phyloP scores from a whole-genome alignment of 179 eudicot genomes.

The Beta macrorhiza region DNA sequence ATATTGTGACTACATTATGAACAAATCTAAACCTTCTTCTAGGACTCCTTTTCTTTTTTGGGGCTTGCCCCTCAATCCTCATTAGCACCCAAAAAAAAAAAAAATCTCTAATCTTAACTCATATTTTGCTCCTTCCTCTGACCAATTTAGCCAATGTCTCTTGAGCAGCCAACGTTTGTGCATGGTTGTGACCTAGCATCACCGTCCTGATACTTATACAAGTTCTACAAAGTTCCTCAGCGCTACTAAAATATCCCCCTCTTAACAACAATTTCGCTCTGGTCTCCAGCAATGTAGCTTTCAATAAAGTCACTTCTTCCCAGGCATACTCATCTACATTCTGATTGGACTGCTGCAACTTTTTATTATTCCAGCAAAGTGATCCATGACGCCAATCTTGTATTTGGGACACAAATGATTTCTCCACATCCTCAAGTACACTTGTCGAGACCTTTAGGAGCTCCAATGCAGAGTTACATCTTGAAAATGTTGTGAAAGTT shows the following conservation, averaged over 20 bases:
- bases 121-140: slow-evolving; percentile 74
- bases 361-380: slow-evolving; percentile 79
- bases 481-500: slow-evolving; percentile 67
- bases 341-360: slow-evolving; percentile 39
- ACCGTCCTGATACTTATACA: slow-evolving; percentile 91
- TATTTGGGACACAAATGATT: slow-evolving; percentile 75
- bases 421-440: slow-evolving; percentile 82
- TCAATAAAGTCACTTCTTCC: slow-evolving; percentile 85
- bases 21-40: slow-evolving; percentile 1
- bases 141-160: slow-evolving; percentile 87
- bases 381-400: slow-evolving; percentile 76
- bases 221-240: slow-evolving; percentile 83
- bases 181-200: slow-evolving; percentile 82
- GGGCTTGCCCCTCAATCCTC: no score
- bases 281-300: slow-evolving; percentile 79
- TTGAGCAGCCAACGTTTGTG: slow-evolving; percentile 82
- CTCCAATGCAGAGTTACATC: slow-evolving; percentile 79
- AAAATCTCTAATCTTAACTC: background rate
- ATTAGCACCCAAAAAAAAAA: no score
- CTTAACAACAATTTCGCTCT: slow-evolving; percentile 73
- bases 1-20: background rate
- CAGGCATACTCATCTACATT: slow-evolving; percentile 84
- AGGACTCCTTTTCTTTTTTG: background rate
- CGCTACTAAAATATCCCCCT: slow-evolving; percentile 81
- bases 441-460: slow-evolving; percentile 74